Evolutionary conservation across 805 yeast genomes (phyloP).

Genomic region (Geotrichum ghanense): DNA sequence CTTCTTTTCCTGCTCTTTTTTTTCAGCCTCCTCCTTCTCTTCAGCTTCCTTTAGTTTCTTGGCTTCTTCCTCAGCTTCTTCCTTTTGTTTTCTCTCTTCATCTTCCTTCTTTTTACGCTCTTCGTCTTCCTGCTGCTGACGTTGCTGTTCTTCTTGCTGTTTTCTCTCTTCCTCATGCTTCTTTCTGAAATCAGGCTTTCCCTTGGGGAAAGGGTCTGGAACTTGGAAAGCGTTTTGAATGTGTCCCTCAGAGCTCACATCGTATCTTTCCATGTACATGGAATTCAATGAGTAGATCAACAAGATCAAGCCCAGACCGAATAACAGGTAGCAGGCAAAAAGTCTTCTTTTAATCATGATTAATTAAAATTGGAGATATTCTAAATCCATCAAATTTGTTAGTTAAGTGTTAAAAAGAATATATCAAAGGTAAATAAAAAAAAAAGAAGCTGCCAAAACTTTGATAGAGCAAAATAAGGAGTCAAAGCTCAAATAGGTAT

Average conservation of each 20-base stretch:
- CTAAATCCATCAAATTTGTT: too few relatives aligned
- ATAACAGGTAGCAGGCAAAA: not conserved
- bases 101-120: not conserved
- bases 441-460: too few relatives aligned
- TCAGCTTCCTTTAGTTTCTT: not conserved
- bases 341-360: slow-evolving; percentile 1
- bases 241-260: not conserved
- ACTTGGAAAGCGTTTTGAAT: not conserved
- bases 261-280: not conserved
- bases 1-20: not conserved
- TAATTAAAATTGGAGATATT: too few relatives aligned
- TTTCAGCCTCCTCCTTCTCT: not conserved
- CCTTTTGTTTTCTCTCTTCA: slow-evolving; percentile 15
- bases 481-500: too few relatives aligned
- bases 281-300: not conserved
- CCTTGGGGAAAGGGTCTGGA: not conserved
- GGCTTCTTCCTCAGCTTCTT: slow-evolving; percentile 8
- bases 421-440: too few relatives aligned
- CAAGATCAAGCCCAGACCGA: slow-evolving; percentile 9
- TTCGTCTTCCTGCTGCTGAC: not conserved
- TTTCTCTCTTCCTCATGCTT: not conserved
- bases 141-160: not conserved
- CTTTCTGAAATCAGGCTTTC: not conserved
- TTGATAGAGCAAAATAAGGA: too few relatives aligned
- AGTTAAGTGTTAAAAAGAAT: too few relatives aligned